Evolutionary conservation across 2,329 filamentous ascomycete genomes (phyloP), one percentile per base, ranked within the genome.

Genomic region (Biscogniauxia mediterranea): DNA sequence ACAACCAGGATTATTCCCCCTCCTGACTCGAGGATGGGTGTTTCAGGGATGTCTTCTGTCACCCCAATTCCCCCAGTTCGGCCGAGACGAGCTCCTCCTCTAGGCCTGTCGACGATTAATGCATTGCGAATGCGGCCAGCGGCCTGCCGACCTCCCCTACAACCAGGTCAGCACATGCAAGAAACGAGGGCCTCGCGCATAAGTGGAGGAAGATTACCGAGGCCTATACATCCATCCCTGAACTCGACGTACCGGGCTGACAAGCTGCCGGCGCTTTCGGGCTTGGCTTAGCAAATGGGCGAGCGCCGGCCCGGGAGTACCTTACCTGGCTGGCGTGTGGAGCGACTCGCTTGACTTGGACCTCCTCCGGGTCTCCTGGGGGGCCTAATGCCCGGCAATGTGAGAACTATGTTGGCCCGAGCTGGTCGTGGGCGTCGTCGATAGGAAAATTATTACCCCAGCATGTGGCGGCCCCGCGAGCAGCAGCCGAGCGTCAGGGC

Each of bases 261-360:
- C 56, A 63, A 62, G 54, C 42, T 65, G 13, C 59, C 61, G 0
- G 64, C 61, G 11, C 42, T 65, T 9, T 63, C 61, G 1, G 61
- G 59, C 13, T 32, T 65, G n/a, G 64, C 55, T n/a, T 58, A 54
- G 17, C 59, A 57, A 21, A 61, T 60, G 57, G 19, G 53, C 17
- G 57, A 60, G 52, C 38, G 20, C 7, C 57, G 54, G 19, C 42
- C 57, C 4, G 42, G 32, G 17, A 53, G 26, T 13, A 51, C 38
- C 7, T 65, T 65, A 61, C 53, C n/a, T 63, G 8, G 57, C 59
- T 42, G 63, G 63, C 4, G 57, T 65, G 5, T 65, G 63, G 61
- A 57, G 46, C 23, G 53, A 61, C 21, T 64, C 62, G n/a, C 54
- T 64, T 15, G 57, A 60, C 28, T 15, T 61, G 0, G 59, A 64